Evolutionary conservation across 208 protist species (phyloP).

Genomic region (Acanthamoeba sp.): DNA sequence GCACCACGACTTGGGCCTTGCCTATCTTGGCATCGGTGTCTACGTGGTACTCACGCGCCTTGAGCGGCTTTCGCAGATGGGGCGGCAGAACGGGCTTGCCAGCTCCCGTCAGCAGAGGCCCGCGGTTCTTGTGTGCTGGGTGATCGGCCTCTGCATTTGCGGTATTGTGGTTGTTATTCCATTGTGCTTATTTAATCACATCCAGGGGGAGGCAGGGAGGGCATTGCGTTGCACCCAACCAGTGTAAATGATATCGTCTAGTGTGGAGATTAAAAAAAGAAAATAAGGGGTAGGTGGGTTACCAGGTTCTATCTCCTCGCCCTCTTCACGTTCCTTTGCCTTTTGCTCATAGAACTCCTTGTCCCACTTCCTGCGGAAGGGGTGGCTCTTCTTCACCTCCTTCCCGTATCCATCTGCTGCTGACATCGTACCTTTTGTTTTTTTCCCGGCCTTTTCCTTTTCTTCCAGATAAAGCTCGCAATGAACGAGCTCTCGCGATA

Average conservation of each 20-base stretch:
- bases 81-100: slow-evolving; percentile 11
- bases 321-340: slow-evolving; percentile 64
- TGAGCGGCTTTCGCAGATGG: slow-evolving; percentile 18
- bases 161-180: not conserved
- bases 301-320: slow-evolving; percentile 64
- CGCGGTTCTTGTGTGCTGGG: slow-evolving; percentile 5
- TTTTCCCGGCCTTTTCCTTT: not conserved
- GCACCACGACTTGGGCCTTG: slow-evolving; percentile 60
- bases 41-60: slow-evolving; percentile 26
- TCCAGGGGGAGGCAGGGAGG: no score
- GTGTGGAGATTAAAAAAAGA: no score
- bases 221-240: no score
- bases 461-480: no score
- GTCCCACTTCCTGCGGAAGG: slow-evolving; percentile 81
- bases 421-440: not conserved
- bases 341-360: slow-evolving; percentile 76
- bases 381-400: slow-evolving; percentile 70
- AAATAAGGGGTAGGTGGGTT: not conserved
- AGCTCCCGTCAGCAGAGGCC: not conserved
- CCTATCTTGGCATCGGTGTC: slow-evolving; percentile 61
- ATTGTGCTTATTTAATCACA: not conserved
- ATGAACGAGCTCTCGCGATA: no score
- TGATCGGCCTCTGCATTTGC: slow-evolving; percentile 50
- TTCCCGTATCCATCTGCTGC: not conserved
- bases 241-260: no score